Base-by-base conservation (phyloP, 164 flowering plant species). In the Paratinospora sagittata region DNA sequence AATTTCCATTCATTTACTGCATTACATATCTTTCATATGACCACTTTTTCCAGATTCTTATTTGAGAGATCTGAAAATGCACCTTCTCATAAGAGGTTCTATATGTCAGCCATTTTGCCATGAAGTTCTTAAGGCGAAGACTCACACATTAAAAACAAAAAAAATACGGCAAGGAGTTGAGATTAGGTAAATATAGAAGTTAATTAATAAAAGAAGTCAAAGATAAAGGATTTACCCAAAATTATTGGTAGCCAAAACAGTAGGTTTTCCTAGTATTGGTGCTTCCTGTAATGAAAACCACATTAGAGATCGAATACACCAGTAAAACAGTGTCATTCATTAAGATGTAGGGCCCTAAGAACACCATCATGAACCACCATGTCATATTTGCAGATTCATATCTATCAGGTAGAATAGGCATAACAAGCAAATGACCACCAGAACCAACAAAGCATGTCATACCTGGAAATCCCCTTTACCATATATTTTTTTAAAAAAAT, bases 251-350 rank as follows among this genome's bases (percentile, higher is more conserved):
- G 87, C 69, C 61, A 82, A 79, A 69, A 90, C 81, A 74, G 96
- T 88, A 63, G 97, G 97, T 83, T 80, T 91, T 74, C 97, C 98
- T 62, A 94, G 73, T 69, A 90, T 72, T n/a, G 98, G 98, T 8
- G 90, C 85, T 72, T 91, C 96, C 97, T 94, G 90, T 66, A 41
- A 77, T 36, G 69, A 30, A 34, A 72, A 73, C 39, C 47, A 60
- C 45, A 65, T 76, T 63, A 79, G 61, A 63, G 43, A 65, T 55
- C 39, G 26, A 37, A 66, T 3, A 26, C 24, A 65, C 26, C 14
- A 12, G 91, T 57, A 67, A 67, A 43, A 57, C 13, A 65, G 33
- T 24, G 62, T n/a, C 73, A 52, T 65, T 27, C 66, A 67, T 70
- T 66, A 41, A 43, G 43, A 49, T 4, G 58, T 55, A 14, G 27